Conservation (phyloP, 2,329 filamentous ascomycete genomes). For the Fusarium pininemorale region DNA sequence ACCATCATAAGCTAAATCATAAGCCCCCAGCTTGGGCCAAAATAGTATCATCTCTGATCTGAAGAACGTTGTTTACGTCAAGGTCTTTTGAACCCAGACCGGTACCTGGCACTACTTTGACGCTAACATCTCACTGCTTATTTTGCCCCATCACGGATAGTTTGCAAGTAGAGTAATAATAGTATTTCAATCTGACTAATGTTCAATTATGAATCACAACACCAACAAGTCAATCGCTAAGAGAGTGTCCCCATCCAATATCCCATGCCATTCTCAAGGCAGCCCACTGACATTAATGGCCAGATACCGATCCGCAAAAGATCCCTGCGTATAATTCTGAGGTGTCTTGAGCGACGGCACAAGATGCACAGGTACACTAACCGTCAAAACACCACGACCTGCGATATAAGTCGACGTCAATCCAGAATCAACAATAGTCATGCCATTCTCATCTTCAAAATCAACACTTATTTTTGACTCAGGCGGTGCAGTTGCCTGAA, state of each 20-base stretch:
- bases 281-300: not conserved
- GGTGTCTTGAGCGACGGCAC: not conserved
- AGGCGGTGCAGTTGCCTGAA: not conserved
- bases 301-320: not conserved
- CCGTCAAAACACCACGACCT: not conserved
- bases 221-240: not conserved
- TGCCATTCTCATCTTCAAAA: not conserved
- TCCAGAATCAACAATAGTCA: not conserved
- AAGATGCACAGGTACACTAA: not conserved
- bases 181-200: not conserved
- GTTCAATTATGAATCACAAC: not conserved
- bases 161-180: fast-evolving
- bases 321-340: not conserved
- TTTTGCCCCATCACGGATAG: fast-evolving
- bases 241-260: not conserved
- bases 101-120: fast-evolving
- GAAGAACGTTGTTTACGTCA: not conserved
- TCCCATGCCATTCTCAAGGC: not conserved
- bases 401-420: not conserved
- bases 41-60: not conserved
- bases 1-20: fast-evolving
- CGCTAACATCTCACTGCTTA: fast-evolving
- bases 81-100: fast-evolving
- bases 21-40: fast-evolving
- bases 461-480: not conserved